Conservation (phyloP, 2,329 filamentous ascomycete genomes). For the Karstenula rhodostoma region DNA sequence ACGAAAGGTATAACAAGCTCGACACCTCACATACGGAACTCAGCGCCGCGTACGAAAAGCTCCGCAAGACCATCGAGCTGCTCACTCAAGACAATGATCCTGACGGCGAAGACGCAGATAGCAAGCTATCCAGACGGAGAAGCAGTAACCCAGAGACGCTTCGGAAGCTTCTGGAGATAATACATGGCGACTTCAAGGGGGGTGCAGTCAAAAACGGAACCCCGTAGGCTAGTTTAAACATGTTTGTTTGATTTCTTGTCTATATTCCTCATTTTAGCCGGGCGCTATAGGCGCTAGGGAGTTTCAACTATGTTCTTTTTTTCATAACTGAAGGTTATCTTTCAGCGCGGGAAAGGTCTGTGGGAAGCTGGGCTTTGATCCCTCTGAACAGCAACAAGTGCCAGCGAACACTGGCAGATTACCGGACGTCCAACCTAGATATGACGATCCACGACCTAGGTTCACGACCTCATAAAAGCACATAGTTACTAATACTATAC, state of each 20-base stretch:
- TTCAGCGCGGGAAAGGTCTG: slow-evolving; percentile 18
- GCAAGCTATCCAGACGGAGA: slow-evolving; percentile 28
- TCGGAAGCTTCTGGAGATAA: slow-evolving; percentile 48
- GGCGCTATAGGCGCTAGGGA: slow-evolving; percentile 23
- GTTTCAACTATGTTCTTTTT: slow-evolving; percentile 11
- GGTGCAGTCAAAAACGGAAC: slow-evolving; percentile 34
- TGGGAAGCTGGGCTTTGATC: slow-evolving; percentile 18
- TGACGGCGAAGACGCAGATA: slow-evolving; percentile 40
- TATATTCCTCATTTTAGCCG: slow-evolving; percentile 24
- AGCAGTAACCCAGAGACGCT: slow-evolving; percentile 47
- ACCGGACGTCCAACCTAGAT: slow-evolving; percentile 12
- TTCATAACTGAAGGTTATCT: not conserved
- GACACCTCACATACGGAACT: slow-evolving; percentile 61
- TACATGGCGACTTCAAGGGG: slow-evolving; percentile 48
- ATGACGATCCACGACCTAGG: slow-evolving; percentile 13
- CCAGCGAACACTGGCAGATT: not conserved
- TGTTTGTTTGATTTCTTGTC: slow-evolving; percentile 20
- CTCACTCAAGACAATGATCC: slow-evolving; percentile 46
- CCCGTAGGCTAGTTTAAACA: slow-evolving; percentile 13
- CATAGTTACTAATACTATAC: slow-evolving; percentile 6
- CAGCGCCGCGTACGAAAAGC: slow-evolving; percentile 50
- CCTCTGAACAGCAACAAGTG: slow-evolving; percentile 7
- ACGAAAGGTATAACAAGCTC: slow-evolving; percentile 64
- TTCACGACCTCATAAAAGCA: slow-evolving; percentile 2
- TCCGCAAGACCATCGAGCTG: slow-evolving; percentile 50